Percentiles rank a stretch among this genome's conserved stretches.
Conservation (phyloP, 2,329 filamentous ascomycete species). For the Albophoma yamanashiensis region DNA sequence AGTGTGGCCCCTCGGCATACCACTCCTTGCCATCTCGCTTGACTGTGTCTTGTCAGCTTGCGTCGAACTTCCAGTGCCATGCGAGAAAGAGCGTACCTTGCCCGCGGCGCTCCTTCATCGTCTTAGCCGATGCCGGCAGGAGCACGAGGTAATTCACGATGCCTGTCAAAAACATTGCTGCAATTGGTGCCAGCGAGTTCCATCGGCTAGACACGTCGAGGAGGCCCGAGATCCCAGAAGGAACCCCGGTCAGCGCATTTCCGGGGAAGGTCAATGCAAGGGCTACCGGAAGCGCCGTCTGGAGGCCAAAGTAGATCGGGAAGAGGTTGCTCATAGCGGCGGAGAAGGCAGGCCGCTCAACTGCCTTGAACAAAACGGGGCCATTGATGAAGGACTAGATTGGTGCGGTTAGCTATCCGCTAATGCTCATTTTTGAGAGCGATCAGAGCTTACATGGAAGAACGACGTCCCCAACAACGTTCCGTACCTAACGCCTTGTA, state of each 20-base stretch:
- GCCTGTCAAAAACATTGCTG: conserved; percentile 59
- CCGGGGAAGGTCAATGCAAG: conserved; percentile 74
- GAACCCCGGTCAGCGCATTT: conserved; percentile 34
- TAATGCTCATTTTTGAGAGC: background rate
- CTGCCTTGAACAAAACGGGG: conserved; percentile 63
- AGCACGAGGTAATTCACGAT: conserved; percentile 60
- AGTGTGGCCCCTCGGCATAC: conserved; percentile 69
- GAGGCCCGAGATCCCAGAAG: conserved; percentile 41
- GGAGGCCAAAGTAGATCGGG: conserved; percentile 79
- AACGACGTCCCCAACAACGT: conserved; percentile 78
- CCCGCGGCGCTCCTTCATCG: conserved; percentile 65
- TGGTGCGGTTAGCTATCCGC: conserved; percentile 28
- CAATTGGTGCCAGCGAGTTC: conserved; percentile 57
- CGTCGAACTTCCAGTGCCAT: background rate
- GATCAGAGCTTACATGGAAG: conserved; percentile 53
- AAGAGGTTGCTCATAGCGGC: conserved; percentile 72
- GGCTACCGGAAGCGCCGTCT: conserved; percentile 62
- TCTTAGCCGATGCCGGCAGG: conserved; percentile 62
- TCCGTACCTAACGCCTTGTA: conserved; percentile 55
- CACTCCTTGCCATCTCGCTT: conserved; percentile 82
- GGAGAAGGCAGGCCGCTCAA: conserved; percentile 73
- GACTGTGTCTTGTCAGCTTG: conserved; percentile 36
- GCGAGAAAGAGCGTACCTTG: conserved; percentile 47
- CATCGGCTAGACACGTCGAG: conserved; percentile 50
- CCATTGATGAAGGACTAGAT: conserved; percentile 62